These are phyloP conservation scores for Calonectria honghensis DNA, from an alignment of 2,329 filamentous ascomycete genomes.

Conservation along the genomic window DNA sequence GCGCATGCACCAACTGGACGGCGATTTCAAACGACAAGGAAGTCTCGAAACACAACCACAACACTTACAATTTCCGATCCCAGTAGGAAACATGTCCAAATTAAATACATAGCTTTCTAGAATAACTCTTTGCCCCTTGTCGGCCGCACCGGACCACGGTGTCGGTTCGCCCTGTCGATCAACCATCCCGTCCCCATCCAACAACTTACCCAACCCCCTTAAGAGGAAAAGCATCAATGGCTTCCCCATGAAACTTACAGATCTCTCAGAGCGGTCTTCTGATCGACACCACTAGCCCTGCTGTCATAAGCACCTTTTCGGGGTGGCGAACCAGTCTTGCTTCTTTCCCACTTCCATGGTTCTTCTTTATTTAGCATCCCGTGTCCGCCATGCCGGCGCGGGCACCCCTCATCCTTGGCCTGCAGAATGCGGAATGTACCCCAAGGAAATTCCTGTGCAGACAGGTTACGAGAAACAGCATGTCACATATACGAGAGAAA, in stretches of 20 bases:
- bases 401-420: neutral
- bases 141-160: neutral
- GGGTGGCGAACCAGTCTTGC: conserved; percentile 21
- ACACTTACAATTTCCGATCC: neutral
- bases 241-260: neutral
- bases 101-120: neutral
- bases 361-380: conserved; percentile 19
- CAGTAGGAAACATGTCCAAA: neutral
- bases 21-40: neutral
- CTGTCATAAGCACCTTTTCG: neutral
- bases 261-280: neutral
- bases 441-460: neutral
- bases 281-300: conserved; percentile 12
- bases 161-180: conserved; percentile 37
- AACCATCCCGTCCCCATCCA: conserved; percentile 14
- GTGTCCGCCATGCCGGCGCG: neutral
- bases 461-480: neutral
- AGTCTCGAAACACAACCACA: neutral
- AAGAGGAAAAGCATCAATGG: neutral
- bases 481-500: neutral
- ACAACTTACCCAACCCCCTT: neutral
- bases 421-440: neutral
- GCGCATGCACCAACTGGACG: neutral
- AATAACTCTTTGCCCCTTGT: neutral
- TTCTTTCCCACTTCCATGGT: neutral